These are phyloP conservation scores for Pinus tabuliformis DNA, from an alignment of 75 land plant genomes.

Conservation along the genomic window DNA sequence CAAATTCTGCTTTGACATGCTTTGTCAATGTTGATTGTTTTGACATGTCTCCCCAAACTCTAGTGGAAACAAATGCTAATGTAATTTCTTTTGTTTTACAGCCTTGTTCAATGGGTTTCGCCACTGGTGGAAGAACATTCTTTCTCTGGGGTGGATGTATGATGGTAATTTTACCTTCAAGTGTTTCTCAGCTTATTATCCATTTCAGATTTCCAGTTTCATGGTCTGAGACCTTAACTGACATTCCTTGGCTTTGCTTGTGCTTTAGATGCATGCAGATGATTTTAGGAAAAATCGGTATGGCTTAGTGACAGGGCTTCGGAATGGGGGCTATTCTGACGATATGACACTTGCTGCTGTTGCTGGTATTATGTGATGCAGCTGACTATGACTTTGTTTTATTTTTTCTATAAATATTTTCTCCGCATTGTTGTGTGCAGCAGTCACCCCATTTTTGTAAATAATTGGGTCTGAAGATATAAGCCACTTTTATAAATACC, in stretches of 20 bases:
- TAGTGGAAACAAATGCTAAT: neutral
- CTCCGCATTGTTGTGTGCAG: neutral
- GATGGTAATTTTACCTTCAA: constrained; percentile 61
- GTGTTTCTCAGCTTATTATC: neutral
- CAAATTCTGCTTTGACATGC: neutral
- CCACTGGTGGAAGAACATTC: constrained; percentile 96
- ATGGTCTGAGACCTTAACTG: neutral
- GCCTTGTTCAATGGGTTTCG: constrained; percentile 99
- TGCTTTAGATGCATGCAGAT: constrained; percentile 96
- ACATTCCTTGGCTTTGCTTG: constrained; percentile 1
- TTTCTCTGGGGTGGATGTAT: constrained; percentile 99
- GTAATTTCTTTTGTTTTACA: constrained; percentile 19
- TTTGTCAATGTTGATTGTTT: neutral
- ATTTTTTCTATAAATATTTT: neutral
- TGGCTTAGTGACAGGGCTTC: constrained; percentile 80
- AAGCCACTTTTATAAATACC: neutral
- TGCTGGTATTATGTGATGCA: constrained; percentile 55
- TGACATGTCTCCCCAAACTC: neutral
- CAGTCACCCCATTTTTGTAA: neutral
- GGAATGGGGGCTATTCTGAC: constrained; percentile 98
- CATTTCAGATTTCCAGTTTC: neutral
- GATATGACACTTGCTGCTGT: constrained; percentile 99
- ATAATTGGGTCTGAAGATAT: neutral
- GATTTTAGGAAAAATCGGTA: constrained; percentile 86
- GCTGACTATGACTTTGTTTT: neutral